phyloP scores from a whole-genome alignment of 176 grass and related monocot genomes.

The Alopecurus myosuroides region DNA sequence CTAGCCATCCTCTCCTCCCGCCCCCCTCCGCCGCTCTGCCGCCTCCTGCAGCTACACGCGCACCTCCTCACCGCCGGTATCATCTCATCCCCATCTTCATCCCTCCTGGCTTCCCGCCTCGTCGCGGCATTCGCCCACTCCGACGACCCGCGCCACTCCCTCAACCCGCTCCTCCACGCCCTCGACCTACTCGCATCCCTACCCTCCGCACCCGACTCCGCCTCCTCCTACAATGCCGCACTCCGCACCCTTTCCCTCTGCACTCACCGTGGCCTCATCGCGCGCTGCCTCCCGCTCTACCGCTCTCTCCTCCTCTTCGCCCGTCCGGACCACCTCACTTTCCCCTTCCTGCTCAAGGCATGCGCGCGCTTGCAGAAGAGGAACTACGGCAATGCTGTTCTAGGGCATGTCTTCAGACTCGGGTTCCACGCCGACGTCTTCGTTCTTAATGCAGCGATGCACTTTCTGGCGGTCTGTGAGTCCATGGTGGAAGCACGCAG shows the following conservation, averaged over 20 bases:
- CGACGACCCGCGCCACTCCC: background rate
- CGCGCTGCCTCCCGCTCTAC: conserved; percentile 30
- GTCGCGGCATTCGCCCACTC: conserved; percentile 15
- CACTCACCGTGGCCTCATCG: background rate
- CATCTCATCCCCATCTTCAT: background rate
- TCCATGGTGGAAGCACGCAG: conserved; percentile 26
- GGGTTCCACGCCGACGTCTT: conserved; percentile 42
- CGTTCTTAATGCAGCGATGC: conserved; percentile 49
- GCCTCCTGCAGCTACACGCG: conserved; percentile 1
- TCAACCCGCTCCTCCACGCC: conserved; percentile 29
- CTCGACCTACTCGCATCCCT: conserved; percentile 30
- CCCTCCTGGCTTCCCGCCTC: background rate
- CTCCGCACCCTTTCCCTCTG: conserved; percentile 11
- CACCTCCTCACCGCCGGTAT: conserved; percentile 8
- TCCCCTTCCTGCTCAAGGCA: conserved; percentile 66
- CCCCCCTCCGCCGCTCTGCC: background rate
- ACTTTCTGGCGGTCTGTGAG: conserved; percentile 37
- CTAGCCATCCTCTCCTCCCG: background rate
- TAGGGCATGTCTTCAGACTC: conserved; percentile 33
- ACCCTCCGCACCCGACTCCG: background rate
- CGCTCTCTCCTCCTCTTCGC: conserved; percentile 9
- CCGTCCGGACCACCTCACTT: conserved; percentile 47
- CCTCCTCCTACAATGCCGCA: conserved; percentile 13
- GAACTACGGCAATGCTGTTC: conserved; percentile 21
- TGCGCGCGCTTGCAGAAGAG: conserved; percentile 33